Percentiles rank a stretch among this genome's conserved stretches.
Conservation (phyloP, 2,329 filamentous ascomycete genomes). For the Hypoxylon rubiginosum region DNA sequence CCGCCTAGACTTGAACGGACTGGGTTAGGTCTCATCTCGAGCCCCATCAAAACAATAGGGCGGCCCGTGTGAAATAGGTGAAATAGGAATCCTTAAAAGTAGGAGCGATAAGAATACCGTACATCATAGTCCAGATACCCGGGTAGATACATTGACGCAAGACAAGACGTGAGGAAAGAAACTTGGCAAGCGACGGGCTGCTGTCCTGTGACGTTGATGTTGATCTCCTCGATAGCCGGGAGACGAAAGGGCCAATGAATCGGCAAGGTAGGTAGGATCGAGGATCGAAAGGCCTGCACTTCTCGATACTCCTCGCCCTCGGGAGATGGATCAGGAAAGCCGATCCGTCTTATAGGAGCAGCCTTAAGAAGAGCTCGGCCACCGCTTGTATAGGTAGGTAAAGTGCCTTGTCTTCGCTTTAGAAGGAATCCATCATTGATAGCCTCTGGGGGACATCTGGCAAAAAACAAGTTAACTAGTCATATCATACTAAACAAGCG, state of each 20-base stretch:
- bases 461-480: not conserved
- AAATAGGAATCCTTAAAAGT: conserved; percentile 23
- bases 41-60: conserved; percentile 32
- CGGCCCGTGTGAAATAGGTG: conserved; percentile 18
- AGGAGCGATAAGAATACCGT: conserved; percentile 23
- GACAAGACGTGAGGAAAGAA: conserved; percentile 11
- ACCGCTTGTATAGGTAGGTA: conserved; percentile 2
- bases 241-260: conserved; percentile 12
- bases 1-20: conserved; percentile 34
- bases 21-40: conserved; percentile 28
- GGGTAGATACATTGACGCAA: not conserved
- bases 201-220: conserved; percentile 25
- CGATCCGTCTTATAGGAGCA: not conserved
- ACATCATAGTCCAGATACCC: conserved; percentile 15
- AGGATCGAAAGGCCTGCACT: conserved; percentile 14
- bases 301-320: conserved; percentile 2
- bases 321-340: conserved; percentile 7
- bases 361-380: conserved; percentile 3
- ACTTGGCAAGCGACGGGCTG: conserved; percentile 3
- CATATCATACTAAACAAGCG: not conserved
- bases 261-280: conserved; percentile 6
- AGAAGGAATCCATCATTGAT: conserved; percentile 11
- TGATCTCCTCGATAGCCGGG: conserved; percentile 12
- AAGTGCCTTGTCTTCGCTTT: not conserved
- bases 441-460: not conserved